Evolutionary conservation across 73 alveolate species (phyloP).

Genomic region (Paramecium sexaurelia): DNA sequence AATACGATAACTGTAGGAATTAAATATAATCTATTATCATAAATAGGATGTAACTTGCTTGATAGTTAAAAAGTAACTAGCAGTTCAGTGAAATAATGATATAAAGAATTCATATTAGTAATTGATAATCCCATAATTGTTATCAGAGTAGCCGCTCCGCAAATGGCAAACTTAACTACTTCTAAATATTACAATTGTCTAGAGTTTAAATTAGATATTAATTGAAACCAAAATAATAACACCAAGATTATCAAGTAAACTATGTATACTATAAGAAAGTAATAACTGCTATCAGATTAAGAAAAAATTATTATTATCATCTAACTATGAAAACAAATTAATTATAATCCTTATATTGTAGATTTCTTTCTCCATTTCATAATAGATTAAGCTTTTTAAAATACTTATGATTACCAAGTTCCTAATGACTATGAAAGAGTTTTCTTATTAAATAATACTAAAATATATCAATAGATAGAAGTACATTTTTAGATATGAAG

Average conservation of each 20-base stretch:
- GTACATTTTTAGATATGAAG: neutral
- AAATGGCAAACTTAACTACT: neutral
- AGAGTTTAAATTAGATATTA: neutral
- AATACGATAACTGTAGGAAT: neutral
- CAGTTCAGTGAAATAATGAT: neutral
- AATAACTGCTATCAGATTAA: neutral
- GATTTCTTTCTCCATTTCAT: slow-evolving; percentile 38
- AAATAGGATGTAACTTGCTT: neutral
- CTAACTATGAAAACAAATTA: neutral
- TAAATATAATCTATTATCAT: neutral
- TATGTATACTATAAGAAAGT: neutral
- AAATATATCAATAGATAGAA: neutral
- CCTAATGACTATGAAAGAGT: neutral
- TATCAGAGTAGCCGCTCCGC: neutral
- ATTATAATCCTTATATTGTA: neutral
- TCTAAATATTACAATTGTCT: neutral
- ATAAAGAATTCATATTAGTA: neutral
- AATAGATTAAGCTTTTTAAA: slow-evolving; percentile 6
- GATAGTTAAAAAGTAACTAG: neutral
- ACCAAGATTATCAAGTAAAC: neutral
- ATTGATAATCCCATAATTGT: neutral
- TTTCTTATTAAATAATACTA: neutral
- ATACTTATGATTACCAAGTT: neutral
- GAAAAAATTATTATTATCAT: neutral
- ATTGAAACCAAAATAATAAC: neutral